Conservation (phyloP, 148 eudicot species). For the Vaccinium corymbosum region DNA sequence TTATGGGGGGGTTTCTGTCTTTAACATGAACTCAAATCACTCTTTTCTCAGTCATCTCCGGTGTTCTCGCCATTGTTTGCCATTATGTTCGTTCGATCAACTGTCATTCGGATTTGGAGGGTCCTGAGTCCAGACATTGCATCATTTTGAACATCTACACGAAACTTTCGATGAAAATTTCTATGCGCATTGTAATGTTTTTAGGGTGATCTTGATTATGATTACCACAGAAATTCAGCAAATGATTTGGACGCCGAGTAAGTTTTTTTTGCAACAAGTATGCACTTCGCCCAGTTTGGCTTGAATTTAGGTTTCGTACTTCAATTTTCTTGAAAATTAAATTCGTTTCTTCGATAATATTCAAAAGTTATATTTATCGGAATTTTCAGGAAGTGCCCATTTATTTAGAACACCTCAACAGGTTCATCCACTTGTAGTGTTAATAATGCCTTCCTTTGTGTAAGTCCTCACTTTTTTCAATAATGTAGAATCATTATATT, state of each 20-base stretch:
- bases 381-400: too few species aligned
- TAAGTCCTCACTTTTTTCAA: background rate
- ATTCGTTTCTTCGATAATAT: too few species aligned
- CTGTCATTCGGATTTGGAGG: background rate
- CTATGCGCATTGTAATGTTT: too few species aligned
- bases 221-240: too few species aligned
- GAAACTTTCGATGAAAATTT: background rate
- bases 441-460: background rate
- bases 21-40: background rate
- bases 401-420: background rate
- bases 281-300: too few species aligned
- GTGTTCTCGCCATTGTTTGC: background rate
- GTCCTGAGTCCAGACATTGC: too few species aligned
- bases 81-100: background rate
- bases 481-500: background rate
- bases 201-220: too few species aligned
- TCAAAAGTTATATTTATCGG: too few species aligned
- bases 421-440: background rate
- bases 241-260: too few species aligned
- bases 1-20: background rate
- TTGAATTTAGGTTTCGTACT: too few species aligned
- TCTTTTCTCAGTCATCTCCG: background rate
- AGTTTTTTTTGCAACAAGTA: too few species aligned
- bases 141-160: background rate
- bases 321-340: too few species aligned